Evolutionary conservation across 2,329 filamentous ascomycete genomes (phyloP).

Genomic region (Cladophialophora yegresii): DNA sequence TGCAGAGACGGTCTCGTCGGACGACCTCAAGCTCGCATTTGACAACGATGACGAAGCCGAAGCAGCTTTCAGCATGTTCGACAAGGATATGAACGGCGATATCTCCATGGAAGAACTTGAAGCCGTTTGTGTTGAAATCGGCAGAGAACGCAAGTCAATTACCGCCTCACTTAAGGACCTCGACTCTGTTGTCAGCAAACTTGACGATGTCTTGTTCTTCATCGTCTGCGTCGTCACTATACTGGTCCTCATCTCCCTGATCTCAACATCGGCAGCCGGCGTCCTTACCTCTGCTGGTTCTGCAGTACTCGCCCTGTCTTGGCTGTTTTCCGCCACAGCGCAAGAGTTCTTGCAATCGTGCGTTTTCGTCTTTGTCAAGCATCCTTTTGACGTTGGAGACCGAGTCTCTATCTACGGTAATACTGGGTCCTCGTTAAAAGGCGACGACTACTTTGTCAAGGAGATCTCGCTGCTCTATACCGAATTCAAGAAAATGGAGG

Average conservation of each 20-base stretch:
- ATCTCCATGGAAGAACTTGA: constrained; percentile 95
- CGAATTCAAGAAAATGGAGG: constrained; percentile 98
- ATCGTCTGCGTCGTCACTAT: constrained; percentile 78
- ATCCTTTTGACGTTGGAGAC: constrained; percentile 95
- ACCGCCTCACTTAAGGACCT: constrained; percentile 92
- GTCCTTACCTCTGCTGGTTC: constrained; percentile 89
- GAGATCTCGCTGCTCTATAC: constrained; percentile 92
- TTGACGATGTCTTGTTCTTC: constrained; percentile 86
- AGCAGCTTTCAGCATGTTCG: constrained; percentile 86
- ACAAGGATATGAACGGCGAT: constrained; percentile 95
- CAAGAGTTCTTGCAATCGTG: constrained; percentile 93
- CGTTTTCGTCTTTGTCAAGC: constrained; percentile 95
- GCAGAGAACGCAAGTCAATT: constrained; percentile 91
- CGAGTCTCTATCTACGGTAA: constrained; percentile 90
- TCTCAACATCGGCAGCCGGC: constrained; percentile 86
- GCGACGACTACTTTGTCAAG: constrained; percentile 95
- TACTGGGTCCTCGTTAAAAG: constrained; percentile 72
- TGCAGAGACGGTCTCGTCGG: constrained; percentile 72
- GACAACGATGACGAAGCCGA: constrained; percentile 81
- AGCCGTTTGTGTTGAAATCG: constrained; percentile 89
- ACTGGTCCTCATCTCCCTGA: constrained; percentile 83
- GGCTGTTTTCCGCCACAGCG: constrained; percentile 88
- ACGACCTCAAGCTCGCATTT: constrained; percentile 78
- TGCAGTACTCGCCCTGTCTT: constrained; percentile 82
- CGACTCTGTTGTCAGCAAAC: constrained; percentile 86